Base-by-base conservation (phyloP, 352 stramenopile species). In the Globisporangium paddicum region DNA sequence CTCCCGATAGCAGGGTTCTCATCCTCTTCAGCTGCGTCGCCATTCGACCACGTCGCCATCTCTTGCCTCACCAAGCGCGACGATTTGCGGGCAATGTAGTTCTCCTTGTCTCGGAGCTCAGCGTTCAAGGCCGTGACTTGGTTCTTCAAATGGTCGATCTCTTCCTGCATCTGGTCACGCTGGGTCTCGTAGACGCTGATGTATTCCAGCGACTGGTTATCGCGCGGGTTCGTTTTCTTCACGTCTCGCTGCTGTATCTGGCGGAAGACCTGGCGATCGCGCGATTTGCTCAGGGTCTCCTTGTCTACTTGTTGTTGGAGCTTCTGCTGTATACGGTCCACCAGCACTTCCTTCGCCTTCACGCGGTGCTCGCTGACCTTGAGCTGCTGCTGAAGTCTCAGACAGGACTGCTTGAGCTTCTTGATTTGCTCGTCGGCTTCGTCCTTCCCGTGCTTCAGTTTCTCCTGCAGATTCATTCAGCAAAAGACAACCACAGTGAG, bases 361-460 rank as follows among this genome's bases (percentile, higher is more conserved):
- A 96, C 87, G 4, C 86, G 77, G 25, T 95, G 87, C 46, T 96
- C 86, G 47, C 82, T 94, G 4, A 93, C 78, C 60, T 92, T 92
- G 1, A 96, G 63, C 58, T 96, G 85, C 50, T 95, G 87, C 63
- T 93, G 75, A 21, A 94, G 66, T 35, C 81, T 80, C 10, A 86
- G 45, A 56, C 65, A 79, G 16, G 86, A 79, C 9, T 67, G 74
- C 53, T 90, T 90, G 16, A 90, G 61, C 28, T 74, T 69, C 55
- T 89, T 92, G 6, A 61, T 55, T 18, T 87, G 65, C 11, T 66
- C 52, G 3, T 92, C 76, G 6, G 70, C 49, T 11, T 65, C 77
- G 11, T 87, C 75, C 38, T 69, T 75, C 26, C 77, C 67, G 13
- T 70, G 67, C 47, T 79, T 77, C 10, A 83, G 65, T 45, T 86